Percentiles rank a stretch among this genome's conserved stretches.
Evolutionary conservation across 169 alveolate species (phyloP).

Genomic region (Theileria annulata): DNA sequence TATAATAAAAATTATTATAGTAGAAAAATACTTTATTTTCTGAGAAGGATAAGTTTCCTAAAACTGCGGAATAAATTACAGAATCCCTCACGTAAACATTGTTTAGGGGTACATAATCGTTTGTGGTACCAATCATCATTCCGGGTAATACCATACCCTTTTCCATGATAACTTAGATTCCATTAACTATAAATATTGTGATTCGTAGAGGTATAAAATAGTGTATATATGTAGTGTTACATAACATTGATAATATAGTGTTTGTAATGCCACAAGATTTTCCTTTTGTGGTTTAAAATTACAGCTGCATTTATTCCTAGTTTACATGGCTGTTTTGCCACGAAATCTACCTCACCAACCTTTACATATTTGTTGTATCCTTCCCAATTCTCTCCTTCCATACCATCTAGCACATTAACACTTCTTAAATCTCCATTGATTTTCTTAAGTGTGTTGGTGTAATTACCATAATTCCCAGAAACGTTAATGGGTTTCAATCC

Average conservation of each 20-base stretch:
- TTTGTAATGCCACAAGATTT: constrained; percentile 35
- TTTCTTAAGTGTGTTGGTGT: not conserved
- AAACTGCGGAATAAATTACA: constrained; percentile 32
- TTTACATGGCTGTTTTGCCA: constrained; percentile 10
- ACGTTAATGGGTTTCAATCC: constrained; percentile 18
- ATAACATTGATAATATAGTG: constrained; percentile 25
- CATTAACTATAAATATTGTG: not conserved
- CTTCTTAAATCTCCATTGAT: not conserved
- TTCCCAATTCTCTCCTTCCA: not conserved
- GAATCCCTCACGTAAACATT: constrained; percentile 45
- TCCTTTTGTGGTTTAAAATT: constrained; percentile 13
- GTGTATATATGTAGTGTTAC: too few relatives aligned
- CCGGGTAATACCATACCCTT: constrained; percentile 42
- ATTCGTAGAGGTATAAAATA: too few relatives aligned
- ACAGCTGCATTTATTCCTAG: constrained; percentile 34
- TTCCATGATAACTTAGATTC: not conserved
- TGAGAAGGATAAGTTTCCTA: constrained; percentile 30
- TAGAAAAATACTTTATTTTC: not conserved
- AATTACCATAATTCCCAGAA: not conserved
- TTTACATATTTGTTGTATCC: constrained; percentile 6
- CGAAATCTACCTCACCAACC: constrained; percentile 19
- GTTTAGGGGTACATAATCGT: constrained; percentile 7
- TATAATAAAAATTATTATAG: not conserved
- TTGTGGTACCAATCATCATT: constrained; percentile 23
- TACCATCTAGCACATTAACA: not conserved